Conservation (phyloP, 805 yeast genomes). For the Yarrowia divulgata region DNA sequence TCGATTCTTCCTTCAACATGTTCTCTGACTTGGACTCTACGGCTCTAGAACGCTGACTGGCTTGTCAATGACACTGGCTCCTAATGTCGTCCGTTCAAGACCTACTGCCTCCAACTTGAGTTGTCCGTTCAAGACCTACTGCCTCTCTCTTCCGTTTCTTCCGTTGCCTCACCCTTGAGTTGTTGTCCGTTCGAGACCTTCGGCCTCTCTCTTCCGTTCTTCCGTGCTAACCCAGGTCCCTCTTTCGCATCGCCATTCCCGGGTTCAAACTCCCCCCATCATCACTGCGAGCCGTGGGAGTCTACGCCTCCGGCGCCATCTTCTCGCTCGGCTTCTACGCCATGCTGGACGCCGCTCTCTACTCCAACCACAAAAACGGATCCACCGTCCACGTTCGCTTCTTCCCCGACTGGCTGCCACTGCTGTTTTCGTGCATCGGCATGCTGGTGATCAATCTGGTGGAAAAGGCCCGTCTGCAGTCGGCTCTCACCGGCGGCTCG, state of each 20-base stretch:
- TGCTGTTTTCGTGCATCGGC: slow-evolving; percentile 85
- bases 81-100: too few species aligned
- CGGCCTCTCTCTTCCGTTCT: slow-evolving; percentile 5
- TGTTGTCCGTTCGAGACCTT: slow-evolving; percentile 1
- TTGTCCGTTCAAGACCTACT: too few species aligned
- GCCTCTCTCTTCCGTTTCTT: too few species aligned
- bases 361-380: slow-evolving; percentile 83
- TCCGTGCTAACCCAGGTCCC: slow-evolving; percentile 33
- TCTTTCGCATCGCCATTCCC: slow-evolving; percentile 36
- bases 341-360: slow-evolving; percentile 86
- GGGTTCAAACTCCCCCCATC: slow-evolving; percentile 39
- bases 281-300: slow-evolving; percentile 44
- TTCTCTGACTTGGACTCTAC: too few species aligned
- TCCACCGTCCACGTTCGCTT: slow-evolving; percentile 86
- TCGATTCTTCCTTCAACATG: too few species aligned
- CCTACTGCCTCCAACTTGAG: too few species aligned
- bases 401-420: slow-evolving; percentile 91
- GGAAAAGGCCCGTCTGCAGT: slow-evolving; percentile 64
- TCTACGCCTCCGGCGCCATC: slow-evolving; percentile 50
- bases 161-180: too few species aligned
- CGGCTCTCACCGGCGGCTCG: slow-evolving; percentile 47
- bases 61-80: too few species aligned
- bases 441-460: slow-evolving; percentile 80
- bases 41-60: too few species aligned
- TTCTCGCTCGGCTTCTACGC: slow-evolving; percentile 91